Percentiles rank a stretch among this genome's conserved stretches.
Conservation (phyloP, 225 moss, liverwort and hornwort species). For the Thuidium tamariscinum region DNA sequence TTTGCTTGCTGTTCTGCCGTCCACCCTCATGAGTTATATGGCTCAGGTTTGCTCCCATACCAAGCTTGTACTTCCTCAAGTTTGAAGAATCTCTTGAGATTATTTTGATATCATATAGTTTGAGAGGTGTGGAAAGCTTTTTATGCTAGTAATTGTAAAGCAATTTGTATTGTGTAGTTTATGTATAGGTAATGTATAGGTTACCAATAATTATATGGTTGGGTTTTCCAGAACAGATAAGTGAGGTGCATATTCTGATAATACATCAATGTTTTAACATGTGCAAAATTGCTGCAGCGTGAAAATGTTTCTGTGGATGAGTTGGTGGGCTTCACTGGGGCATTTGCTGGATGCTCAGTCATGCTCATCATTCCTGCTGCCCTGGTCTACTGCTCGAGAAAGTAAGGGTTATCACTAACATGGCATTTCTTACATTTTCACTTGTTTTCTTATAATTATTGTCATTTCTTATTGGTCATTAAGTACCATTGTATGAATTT, state of each 20-base stretch:
- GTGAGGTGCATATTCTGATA: background rate
- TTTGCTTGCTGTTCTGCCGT: slow-evolving; percentile 37
- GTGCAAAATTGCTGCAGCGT: slow-evolving; percentile 36
- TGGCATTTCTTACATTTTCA: background rate
- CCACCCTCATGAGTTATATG: slow-evolving; percentile 29
- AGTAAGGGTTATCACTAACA: slow-evolving; percentile 17
- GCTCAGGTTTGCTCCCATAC: slow-evolving; percentile 16
- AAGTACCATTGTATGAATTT: background rate
- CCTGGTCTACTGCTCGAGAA: slow-evolving; percentile 70
- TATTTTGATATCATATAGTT: background rate
- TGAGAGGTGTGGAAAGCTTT: background rate
- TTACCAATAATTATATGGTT: background rate
- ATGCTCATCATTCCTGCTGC: slow-evolving; percentile 92
- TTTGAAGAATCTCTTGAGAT: background rate
- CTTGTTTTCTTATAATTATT: too few species aligned
- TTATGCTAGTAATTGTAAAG: background rate
- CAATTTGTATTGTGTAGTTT: background rate
- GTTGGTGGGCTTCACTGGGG: slow-evolving; percentile 83
- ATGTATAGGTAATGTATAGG: background rate
- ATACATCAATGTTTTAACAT: background rate
- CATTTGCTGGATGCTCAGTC: slow-evolving; percentile 78
- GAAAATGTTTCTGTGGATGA: slow-evolving; percentile 77
- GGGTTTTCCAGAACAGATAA: background rate
- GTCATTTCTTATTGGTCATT: background rate
- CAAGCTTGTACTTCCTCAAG: background rate